Conservation (phyloP, 441 rosid genomes). For the Iberis amara region DNA sequence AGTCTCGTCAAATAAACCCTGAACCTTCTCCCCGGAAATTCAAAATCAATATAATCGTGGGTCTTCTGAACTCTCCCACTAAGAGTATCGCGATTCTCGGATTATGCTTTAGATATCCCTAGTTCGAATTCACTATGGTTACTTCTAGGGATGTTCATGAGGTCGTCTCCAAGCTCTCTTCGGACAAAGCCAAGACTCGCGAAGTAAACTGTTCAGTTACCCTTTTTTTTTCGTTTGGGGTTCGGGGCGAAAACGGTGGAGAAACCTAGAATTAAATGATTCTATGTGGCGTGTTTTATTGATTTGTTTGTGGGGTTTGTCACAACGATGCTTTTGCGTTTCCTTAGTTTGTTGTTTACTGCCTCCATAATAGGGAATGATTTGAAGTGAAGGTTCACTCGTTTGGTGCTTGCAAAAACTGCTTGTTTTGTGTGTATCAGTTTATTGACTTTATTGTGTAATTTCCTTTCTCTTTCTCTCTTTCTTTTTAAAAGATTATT, state of each 20-base stretch:
- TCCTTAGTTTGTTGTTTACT: background rate
- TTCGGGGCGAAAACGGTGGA: background rate
- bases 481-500: background rate
- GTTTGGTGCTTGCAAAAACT: background rate
- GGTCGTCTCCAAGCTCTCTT: conserved; percentile 77
- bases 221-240: conserved; percentile 8
- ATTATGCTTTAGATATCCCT: conserved; percentile 21
- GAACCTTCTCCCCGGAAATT: conserved; percentile 13
- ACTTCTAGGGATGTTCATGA: conserved; percentile 76
- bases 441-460: background rate
- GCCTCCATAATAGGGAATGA: background rate
- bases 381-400: background rate
- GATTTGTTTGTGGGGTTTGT: conserved; percentile 3
- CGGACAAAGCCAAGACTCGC: conserved; percentile 83
- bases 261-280: background rate
- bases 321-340: conserved; percentile 9
- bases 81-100: conserved; percentile 30
- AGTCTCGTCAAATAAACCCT: conserved; percentile 24
- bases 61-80: background rate
- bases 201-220: conserved; percentile 44
- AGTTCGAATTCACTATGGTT: conserved; percentile 34
- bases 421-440: background rate
- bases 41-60: conserved; percentile 11
- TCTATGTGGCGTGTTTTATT: conserved; percentile 6
- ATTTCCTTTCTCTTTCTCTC: background rate